Evolutionary conservation across 2,329 filamentous ascomycete species (phyloP).

Genomic region (Raffaelea albimanens): DNA sequence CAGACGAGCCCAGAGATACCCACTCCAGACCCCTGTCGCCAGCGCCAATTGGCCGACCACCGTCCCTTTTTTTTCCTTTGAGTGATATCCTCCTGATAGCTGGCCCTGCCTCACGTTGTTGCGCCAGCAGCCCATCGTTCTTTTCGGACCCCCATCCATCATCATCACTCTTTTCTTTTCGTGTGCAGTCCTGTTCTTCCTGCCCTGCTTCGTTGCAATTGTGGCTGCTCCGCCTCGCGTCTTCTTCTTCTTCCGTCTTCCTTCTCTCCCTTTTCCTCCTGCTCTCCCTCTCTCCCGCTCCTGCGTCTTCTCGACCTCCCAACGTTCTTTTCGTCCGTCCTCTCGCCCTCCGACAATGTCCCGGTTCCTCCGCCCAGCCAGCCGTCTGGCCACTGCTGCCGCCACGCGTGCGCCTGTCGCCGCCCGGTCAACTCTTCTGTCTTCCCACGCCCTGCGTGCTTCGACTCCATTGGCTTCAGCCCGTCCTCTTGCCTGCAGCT

Average conservation of each 20-base stretch:
- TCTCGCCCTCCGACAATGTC: constrained; percentile 24
- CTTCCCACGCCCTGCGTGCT: constrained; percentile 12
- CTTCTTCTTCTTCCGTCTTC: not conserved
- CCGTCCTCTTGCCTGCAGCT: constrained; percentile 1
- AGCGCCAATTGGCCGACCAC: not conserved
- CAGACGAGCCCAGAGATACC: not conserved
- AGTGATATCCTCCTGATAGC: not conserved
- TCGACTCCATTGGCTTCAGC: constrained; percentile 19
- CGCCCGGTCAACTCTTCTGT: constrained; percentile 10
- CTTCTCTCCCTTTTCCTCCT: not conserved
- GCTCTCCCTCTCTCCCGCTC: not conserved
- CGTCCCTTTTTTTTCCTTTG: not conserved
- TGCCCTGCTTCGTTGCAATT: not conserved
- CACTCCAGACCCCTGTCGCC: not conserved
- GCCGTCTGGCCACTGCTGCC: constrained; percentile 29
- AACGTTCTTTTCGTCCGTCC: constrained; percentile 2
- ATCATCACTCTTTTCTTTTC: not conserved
- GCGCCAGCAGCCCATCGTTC: not conserved
- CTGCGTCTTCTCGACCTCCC: not conserved
- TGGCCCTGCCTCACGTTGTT: not conserved
- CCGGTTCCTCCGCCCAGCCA: constrained; percentile 34
- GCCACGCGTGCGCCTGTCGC: constrained; percentile 18
- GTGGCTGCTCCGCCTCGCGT: too few relatives aligned
- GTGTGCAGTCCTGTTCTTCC: not conserved
- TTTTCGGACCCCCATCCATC: not conserved